These are phyloP conservation scores for Phytophthora cactorum DNA, from an alignment of 352 stramenopile genomes.

Conservation along the genomic window DNA sequence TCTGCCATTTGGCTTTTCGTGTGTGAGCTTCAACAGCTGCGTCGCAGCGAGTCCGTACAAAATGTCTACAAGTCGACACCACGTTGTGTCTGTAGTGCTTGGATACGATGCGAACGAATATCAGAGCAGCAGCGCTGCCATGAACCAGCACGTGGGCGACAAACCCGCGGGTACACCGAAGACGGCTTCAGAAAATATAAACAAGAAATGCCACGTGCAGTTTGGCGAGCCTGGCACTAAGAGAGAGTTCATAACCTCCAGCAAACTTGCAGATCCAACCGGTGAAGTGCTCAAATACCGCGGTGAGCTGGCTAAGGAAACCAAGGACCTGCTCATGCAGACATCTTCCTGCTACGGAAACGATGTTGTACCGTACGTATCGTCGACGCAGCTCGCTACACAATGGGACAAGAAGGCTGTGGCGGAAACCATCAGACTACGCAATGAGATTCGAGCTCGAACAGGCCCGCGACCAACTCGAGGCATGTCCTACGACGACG, in stretches of 20 bases:
- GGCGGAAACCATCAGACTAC: conserved; percentile 58
- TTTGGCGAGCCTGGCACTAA: conserved; percentile 70
- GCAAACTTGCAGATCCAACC: conserved; percentile 61
- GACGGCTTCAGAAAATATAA: conserved; percentile 46
- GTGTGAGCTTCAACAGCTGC: neutral
- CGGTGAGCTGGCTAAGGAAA: conserved; percentile 50
- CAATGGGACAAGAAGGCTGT: conserved; percentile 68
- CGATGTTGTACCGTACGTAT: conserved; percentile 58
- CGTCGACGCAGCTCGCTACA: conserved; percentile 72
- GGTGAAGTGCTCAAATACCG: conserved; percentile 73
- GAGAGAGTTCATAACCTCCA: conserved; percentile 63
- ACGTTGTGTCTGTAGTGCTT: conserved; percentile 68
- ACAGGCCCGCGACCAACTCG: conserved; percentile 59
- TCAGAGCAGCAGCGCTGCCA: conserved; percentile 49
- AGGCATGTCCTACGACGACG: conserved; percentile 79
- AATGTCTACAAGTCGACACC: conserved; percentile 39
- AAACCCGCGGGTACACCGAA: conserved; percentile 10
- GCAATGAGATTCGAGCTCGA: conserved; percentile 72
- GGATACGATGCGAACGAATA: conserved; percentile 69
- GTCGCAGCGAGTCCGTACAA: neutral
- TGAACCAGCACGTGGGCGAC: conserved; percentile 51
- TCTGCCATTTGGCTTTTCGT: conserved; percentile 24
- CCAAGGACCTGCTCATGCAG: conserved; percentile 63
- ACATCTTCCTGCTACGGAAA: conserved; percentile 67
- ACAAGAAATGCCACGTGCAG: conserved; percentile 71